Percentiles rank a stretch among this genome's conserved stretches.
Evolutionary conservation across 1,284 basidiomycete genomes (phyloP).

Genomic region (Ustilago nuda): DNA sequence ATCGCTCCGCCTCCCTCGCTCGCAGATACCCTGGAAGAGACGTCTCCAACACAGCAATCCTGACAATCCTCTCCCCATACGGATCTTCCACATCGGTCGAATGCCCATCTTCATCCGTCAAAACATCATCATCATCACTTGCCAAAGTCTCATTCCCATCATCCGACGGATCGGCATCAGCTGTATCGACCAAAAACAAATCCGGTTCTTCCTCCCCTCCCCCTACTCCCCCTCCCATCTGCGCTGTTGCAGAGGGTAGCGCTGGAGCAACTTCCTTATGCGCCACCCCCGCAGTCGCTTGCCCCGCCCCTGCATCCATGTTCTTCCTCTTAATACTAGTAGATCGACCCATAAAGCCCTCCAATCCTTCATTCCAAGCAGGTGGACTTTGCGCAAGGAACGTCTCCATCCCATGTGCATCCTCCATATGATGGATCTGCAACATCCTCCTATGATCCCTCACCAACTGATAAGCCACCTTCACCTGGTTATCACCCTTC

Average conservation of each 20-base stretch:
- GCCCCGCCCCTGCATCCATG: conserved; percentile 12
- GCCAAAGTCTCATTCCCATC: conserved; percentile 56
- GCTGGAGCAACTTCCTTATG: conserved; percentile 31
- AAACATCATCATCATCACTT: conserved; percentile 57
- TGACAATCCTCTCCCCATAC: conserved; percentile 31
- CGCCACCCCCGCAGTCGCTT: conserved; percentile 3
- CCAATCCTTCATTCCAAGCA: conserved; percentile 72
- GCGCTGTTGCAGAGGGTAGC: conserved; percentile 15
- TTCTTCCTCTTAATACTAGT: conserved; percentile 54
- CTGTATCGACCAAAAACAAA: conserved; percentile 36
- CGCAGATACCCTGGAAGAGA: conserved; percentile 47
- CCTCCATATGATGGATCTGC: conserved; percentile 73
- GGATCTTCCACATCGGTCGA: conserved; percentile 51
- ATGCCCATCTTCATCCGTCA: conserved; percentile 54
- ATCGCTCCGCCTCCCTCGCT: conserved; percentile 37
- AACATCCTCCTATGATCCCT: conserved; percentile 87
- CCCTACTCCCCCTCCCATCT: conserved; percentile 9
- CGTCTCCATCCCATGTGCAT: conserved; percentile 70
- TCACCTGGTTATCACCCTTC: conserved; percentile 92
- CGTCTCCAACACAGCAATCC: conserved; percentile 60
- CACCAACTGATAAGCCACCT: conserved; percentile 94
- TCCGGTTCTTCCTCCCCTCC: conserved; percentile 34
- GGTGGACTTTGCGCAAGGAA: conserved; percentile 73
- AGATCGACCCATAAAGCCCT: conserved; percentile 54
- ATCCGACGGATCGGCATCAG: conserved; percentile 53